Evolutionary conservation across 2,329 filamentous ascomycete genomes (phyloP), one percentile per base, ranked within the genome.

Genomic region (Canariomyces notabilis): DNA sequence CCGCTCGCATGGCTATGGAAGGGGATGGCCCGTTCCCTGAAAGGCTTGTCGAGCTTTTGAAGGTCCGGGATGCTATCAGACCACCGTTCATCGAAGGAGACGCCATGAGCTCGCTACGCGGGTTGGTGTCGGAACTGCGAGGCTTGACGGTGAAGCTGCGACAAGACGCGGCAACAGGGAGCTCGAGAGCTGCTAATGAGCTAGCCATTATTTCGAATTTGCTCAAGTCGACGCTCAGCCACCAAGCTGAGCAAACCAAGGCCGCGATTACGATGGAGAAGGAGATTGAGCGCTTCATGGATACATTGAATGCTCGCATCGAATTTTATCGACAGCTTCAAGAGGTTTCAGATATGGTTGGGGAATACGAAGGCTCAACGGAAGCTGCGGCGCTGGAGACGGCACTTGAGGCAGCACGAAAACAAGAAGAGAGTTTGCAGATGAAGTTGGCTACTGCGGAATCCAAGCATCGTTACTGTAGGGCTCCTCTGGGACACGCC

Each of bases 261-360:
- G 70, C 66, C 1, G 59, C 62, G 0, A 49, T 60, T 2, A 64
- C 64, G 5, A 62, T 84, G 11, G 82, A 87, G 50, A 78, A 79
- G 49, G 90, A 96, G 62, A 69, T 89, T 5, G 83, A 91, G 37
- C 69, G 81, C 21, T 93, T 95, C 62, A 84, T 81, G 21, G 73
- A 75, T 14, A 80, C 85, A 0, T 90, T 95, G 80, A 97, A 97
- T 59, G 75, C 82, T 31, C 83, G 93, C 12, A 68, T 96, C 1
- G 89, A 93, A 47, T 97, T 89, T 61, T 97, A 97, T 61, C 82
- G 85, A 5, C 89, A 96, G 59, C 74, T 97, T 9, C 93, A 97
- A 61, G 78, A 80, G 20, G 82, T 97, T n/a, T 96, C 90, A 0
- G 91, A 97, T 61, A 87, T 81, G 15, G 88, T 97, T 0, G 77